Conservation (phyloP, 352 stramenopile species). For the Pythium aristosporum region DNA sequence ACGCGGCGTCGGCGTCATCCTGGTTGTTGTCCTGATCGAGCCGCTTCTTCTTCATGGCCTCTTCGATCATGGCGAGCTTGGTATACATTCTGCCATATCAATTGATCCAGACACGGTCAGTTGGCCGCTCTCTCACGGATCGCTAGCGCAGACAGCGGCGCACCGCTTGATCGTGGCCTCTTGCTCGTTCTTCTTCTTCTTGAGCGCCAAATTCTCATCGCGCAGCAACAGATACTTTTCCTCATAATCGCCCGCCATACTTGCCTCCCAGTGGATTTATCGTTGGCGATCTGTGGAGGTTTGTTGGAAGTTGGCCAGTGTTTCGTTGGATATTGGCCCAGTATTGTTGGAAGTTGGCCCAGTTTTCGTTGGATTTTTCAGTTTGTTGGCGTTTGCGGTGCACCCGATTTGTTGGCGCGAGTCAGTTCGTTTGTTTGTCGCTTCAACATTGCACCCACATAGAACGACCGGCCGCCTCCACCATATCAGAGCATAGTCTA, state of each 20-base stretch:
- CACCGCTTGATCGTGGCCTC: conserved; percentile 87
- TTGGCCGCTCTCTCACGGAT: not conserved
- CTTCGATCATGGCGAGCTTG: conserved; percentile 87
- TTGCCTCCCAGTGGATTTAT: not conserved
- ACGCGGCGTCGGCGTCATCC: conserved; percentile 21
- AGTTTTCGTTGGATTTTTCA: not conserved
- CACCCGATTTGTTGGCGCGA: not conserved
- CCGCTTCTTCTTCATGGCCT: conserved; percentile 77
- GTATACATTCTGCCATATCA: conserved; percentile 73
- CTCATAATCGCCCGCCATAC: conserved; percentile 68
- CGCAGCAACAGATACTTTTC: conserved; percentile 83
- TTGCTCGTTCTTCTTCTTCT: conserved; percentile 92
- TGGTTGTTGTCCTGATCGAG: conserved; percentile 63
- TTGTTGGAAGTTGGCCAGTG: not conserved
- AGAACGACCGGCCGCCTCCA: conserved; percentile 16
- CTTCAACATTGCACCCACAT: not conserved
- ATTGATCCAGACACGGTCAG: not conserved
- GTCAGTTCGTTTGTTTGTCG: not conserved
- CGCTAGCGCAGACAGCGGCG: not conserved
- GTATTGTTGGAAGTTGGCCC: not conserved
- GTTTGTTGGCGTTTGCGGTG: not conserved
- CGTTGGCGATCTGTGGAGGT: not conserved
- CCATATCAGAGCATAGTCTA: not conserved
- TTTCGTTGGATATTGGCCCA: not conserved
- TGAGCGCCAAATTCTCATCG: conserved; percentile 84